phyloP scores from a whole-genome alignment of 768 basidiomycete species.

The Pulveroboletus sp. region DNA sequence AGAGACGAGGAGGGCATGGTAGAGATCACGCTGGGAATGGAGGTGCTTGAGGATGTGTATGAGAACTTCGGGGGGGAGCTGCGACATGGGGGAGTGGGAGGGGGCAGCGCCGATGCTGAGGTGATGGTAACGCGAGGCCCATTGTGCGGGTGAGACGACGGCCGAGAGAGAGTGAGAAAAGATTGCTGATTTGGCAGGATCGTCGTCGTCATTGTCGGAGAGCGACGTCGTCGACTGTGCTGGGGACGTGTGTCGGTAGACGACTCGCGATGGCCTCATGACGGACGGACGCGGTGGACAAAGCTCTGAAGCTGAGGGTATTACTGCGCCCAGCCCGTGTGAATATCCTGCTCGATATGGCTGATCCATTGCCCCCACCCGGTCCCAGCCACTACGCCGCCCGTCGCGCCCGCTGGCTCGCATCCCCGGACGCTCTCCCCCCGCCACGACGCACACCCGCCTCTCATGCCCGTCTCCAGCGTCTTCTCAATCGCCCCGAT shows the following conservation, averaged over 20 bases:
- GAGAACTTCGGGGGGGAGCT: constrained; percentile 85
- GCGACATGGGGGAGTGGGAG: constrained; percentile 52
- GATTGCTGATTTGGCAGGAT: constrained; percentile 47
- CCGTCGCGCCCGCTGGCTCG: constrained; percentile 61
- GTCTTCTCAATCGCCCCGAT: constrained; percentile 43
- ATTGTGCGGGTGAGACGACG: constrained; percentile 62
- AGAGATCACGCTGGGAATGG: constrained; percentile 67
- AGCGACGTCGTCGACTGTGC: constrained; percentile 76
- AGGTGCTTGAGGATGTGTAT: constrained; percentile 89
- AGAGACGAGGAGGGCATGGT: constrained; percentile 72
- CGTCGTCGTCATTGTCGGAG: constrained; percentile 69
- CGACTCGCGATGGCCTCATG: constrained; percentile 32
- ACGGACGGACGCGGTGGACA: neutral
- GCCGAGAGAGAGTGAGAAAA: constrained; percentile 35
- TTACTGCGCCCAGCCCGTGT: constrained; percentile 8
- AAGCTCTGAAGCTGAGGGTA: neutral
- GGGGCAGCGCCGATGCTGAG: constrained; percentile 30
- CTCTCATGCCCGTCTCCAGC: constrained; percentile 46
- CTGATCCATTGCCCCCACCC: constrained; percentile 46
- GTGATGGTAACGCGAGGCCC: constrained; percentile 37
- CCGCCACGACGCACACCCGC: constrained; percentile 31
- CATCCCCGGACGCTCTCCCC: constrained; percentile 15
- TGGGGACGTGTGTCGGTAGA: constrained; percentile 40
- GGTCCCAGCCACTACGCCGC: constrained; percentile 62
- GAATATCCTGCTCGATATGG: constrained; percentile 24